Base-by-base conservation (phyloP, 2,329 filamentous ascomycete species). In the Colletotrichum sansevieriae region DNA sequence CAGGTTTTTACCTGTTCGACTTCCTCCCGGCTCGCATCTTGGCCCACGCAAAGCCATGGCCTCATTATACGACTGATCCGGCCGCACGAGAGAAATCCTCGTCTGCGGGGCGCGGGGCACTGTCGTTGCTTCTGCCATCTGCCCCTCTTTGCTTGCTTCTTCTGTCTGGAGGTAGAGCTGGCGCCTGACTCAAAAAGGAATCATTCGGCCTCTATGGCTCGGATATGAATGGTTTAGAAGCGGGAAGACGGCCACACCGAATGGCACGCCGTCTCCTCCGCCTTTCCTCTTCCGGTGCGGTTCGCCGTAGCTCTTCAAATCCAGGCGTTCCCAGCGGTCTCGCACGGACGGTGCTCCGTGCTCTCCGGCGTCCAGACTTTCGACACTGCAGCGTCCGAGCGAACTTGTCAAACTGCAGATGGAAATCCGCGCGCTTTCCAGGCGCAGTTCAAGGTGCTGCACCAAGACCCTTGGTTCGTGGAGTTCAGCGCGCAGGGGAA, bases 351-450 rank as follows among this genome's bases (percentile, higher is more conserved):
- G 47, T 25, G 51, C 64, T 8, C 39, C 20, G 64, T 59, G 63
- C 52, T 54, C 7, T 20, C 25, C 15, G 57, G 49, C 58, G 39
- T 47, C 51, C 57, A 59, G 63, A 62, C 63, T 52, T 55, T 41
- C 49, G n/a, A 67, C 41, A 43, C 52, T 62, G 51, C 56, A 63
- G 57, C 51, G 52, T 63, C 64, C 46, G 67, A 68, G 67, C 67
- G 67, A 54, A 35, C 57, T 58, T 58, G 64, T 63, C 67, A 70
- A 49, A 43, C 57, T 55, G 43, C 51, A 67, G 20, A 15, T 46
- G 46, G 46, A 39, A 43, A 44, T 22, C 43, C 49, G 43, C 37
- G 15, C 37, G 11, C 56, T 56, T 29, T 68, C 22, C 47, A 56
- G 37, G 22, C 51, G 25, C n/a, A 10, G 49, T 37, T 57, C 22